Evolutionary conservation across 1,284 basidiomycete species (phyloP).

Genomic region (Agroathelia rolfsii): DNA sequence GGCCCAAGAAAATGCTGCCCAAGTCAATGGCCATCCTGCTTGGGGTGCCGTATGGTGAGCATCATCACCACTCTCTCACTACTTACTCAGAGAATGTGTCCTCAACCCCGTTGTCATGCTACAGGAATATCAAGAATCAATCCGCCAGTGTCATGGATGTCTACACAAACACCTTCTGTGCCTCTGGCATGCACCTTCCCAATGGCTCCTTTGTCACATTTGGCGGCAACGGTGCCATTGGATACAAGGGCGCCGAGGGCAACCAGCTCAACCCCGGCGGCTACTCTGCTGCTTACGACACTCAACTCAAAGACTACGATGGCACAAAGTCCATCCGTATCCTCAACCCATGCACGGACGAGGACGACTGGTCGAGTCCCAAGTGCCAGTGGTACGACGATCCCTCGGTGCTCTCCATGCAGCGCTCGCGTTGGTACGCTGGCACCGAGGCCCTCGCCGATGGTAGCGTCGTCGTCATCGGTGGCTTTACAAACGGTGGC

Average conservation of each 20-base stretch:
- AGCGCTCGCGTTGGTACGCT: conserved; percentile 80
- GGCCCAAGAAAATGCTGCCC: conserved; percentile 30
- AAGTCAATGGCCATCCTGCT: conserved; percentile 29
- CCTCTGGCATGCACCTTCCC: conserved; percentile 62
- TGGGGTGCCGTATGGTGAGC: conserved; percentile 35
- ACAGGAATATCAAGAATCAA: conserved; percentile 43
- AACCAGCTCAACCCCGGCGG: conserved; percentile 35
- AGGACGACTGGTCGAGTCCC: conserved; percentile 36
- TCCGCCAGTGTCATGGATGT: conserved; percentile 58
- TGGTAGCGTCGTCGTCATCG: conserved; percentile 63
- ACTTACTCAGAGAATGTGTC: conserved; percentile 1
- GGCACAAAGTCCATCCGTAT: conserved; percentile 63
- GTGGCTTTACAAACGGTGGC: conserved; percentile 77
- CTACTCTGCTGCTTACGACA: conserved; percentile 42
- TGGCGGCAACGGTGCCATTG: conserved; percentile 72
- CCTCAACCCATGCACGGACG: conserved; percentile 61
- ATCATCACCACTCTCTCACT: conserved; percentile 1
- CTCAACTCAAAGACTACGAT: conserved; percentile 55
- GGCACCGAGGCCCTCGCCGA: conserved; percentile 69
- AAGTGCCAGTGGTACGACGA: conserved; percentile 78
- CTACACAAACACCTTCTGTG: conserved; percentile 74
- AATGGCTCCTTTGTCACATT: conserved; percentile 57
- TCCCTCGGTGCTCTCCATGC: conserved; percentile 57
- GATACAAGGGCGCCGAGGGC: conserved; percentile 58
- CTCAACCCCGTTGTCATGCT: conserved; percentile 35